Evolutionary conservation across 352 stramenopile genomes (phyloP), one percentile per base, ranked within the genome.

Genomic region (Globisporangium okanoganense): DNA sequence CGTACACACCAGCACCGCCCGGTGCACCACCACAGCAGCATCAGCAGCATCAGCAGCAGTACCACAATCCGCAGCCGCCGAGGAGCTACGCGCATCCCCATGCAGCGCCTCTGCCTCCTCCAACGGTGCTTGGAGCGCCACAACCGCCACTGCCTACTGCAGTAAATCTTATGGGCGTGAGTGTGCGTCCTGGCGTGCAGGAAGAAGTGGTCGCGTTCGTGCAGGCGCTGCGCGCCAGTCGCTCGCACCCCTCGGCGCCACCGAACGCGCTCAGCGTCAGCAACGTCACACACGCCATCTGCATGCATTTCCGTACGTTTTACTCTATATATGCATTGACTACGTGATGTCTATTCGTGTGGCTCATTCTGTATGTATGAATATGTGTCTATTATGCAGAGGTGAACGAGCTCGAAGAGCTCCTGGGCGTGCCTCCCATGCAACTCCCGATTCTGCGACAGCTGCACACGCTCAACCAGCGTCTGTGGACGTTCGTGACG

Each of bases 401-500:
- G 41, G 70, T 78, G 10, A 68, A 61, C 51, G 62, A 74, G 6
- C 83, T 85, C 44, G 79, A 90, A 31, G 77, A 90, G 22, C 70
- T 88, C 2, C 62, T 84, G 49, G 80, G 73, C 5, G 57, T 64
- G 2, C 65, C 50, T 24, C 70, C 79, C 1, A 56, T 82, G 59
- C 76, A 86, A 41, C 48, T 89, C 12, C 73, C 78, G 7, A 64
- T 58, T 24, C 63, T 93, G 31, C 64, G 77, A 0, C 78, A 91
- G 31, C 48, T 93, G 29, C 76, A 90, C 50, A 70, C 71, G 41
- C 65, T 87, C 48, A 84, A 88, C 60, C 79, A 90, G 72, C 79
- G 84, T 18, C 71, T 93, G 57, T 93, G 84, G 84, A 88, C 70
- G 12, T 93, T 93, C 36, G 79, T 90, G 50, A 88, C 82, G 16